Evolutionary conservation across 305 asterid genomes (phyloP).

Genomic region (Stenogyne calaminthoides): DNA sequence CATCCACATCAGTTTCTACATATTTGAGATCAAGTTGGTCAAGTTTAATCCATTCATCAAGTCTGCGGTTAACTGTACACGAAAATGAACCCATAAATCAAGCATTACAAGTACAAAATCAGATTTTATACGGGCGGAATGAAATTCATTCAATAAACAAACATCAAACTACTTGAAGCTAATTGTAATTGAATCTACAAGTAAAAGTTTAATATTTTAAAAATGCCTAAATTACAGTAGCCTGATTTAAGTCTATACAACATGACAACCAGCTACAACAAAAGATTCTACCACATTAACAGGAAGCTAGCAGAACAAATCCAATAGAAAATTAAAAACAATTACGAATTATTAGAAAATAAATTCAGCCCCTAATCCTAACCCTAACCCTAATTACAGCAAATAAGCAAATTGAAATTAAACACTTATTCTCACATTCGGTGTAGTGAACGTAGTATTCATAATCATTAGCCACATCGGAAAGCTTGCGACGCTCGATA

Average conservation of each 20-base stretch:
- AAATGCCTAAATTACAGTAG: conserved; percentile 13
- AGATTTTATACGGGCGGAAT: conserved; percentile 4
- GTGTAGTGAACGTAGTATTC: conserved; percentile 98
- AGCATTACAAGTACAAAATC: conserved; percentile 9
- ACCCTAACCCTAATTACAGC: conserved; percentile 38
- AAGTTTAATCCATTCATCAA: conserved; percentile 95
- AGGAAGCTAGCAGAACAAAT: not conserved
- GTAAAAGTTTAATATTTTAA: not conserved
- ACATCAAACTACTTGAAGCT: conserved; percentile 1
- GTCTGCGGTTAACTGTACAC: conserved; percentile 85
- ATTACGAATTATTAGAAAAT: not conserved
- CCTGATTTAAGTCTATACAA: not conserved
- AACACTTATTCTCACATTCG: conserved; percentile 66
- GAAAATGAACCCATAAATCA: conserved; percentile 22
- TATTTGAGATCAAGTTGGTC: conserved; percentile 97
- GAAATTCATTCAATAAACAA: conserved; percentile 16
- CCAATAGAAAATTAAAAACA: not conserved
- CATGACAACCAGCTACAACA: not conserved
- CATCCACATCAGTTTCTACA: conserved; percentile 95
- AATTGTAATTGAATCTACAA: not conserved
- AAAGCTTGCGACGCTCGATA: conserved; percentile 85
- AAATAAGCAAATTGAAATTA: conserved; percentile 12
- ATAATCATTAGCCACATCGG: conserved; percentile 62
- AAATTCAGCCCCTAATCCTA: conserved; percentile 28
- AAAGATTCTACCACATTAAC: not conserved